phyloP scores from a whole-genome alignment of 768 basidiomycete species.

The Boletus sp. region DNA sequence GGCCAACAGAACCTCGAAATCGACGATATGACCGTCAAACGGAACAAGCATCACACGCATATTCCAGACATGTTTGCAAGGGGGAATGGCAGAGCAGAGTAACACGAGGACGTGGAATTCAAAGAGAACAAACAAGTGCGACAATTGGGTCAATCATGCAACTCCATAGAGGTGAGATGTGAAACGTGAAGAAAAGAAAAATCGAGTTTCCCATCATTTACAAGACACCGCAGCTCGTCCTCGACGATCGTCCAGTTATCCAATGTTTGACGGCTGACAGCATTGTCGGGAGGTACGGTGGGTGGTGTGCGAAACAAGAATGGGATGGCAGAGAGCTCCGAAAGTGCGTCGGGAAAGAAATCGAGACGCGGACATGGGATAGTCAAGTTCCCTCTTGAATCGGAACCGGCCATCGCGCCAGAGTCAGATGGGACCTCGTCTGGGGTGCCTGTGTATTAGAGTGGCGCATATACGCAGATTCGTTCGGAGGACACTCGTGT shows the following conservation, averaged over 20 bases:
- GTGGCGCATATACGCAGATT: slow-evolving; percentile 16
- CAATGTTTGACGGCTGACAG: not conserved
- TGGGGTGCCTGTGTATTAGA: slow-evolving; percentile 17
- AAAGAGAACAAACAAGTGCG: not conserved
- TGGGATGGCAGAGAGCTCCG: slow-evolving; percentile 30
- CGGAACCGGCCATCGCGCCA: not conserved
- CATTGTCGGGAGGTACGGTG: not conserved
- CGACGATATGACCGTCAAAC: not conserved
- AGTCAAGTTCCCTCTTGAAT: not conserved
- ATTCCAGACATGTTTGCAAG: not conserved
- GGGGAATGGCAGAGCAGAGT: not conserved
- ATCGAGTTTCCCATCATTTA: slow-evolving; percentile 21
- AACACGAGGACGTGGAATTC: not conserved
- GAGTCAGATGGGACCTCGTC: slow-evolving; percentile 3
- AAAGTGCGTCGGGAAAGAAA: slow-evolving; percentile 9
- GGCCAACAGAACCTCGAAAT: not conserved
- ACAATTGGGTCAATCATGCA: slow-evolving; percentile 7
- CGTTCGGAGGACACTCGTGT: slow-evolving; percentile 1
- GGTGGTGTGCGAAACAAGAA: slow-evolving; percentile 28
- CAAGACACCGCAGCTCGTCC: slow-evolving; percentile 18
- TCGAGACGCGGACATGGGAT: slow-evolving; percentile 8
- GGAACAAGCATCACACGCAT: not conserved
- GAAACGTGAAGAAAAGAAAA: slow-evolving; percentile 27
- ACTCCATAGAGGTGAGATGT: slow-evolving; percentile 12
- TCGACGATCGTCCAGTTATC: slow-evolving; percentile 19